phyloP scores from a whole-genome alignment of 1,139 yeast species.

The Suhomyces panamericanus region DNA sequence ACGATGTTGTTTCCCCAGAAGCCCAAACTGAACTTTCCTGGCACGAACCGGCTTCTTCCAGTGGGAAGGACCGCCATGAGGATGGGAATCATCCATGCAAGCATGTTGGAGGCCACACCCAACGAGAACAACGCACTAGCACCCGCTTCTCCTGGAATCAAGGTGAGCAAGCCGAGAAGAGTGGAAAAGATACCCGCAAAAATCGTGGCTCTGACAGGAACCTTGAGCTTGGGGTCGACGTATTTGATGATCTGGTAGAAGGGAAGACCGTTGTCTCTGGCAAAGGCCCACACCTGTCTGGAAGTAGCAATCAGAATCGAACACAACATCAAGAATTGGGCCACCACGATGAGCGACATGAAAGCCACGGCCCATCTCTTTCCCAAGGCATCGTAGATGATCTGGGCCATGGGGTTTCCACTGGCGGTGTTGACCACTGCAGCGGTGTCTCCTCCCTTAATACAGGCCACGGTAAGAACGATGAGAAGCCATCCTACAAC shows the following conservation, averaged over 20 bases:
- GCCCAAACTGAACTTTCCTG: slow-evolving; percentile 38
- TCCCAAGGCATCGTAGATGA: slow-evolving; percentile 65
- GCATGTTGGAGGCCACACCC: slow-evolving; percentile 46
- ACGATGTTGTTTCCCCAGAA: slow-evolving; percentile 24
- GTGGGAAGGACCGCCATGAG: slow-evolving; percentile 42
- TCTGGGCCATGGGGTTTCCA: slow-evolving; percentile 65
- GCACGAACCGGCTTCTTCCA: slow-evolving; percentile 33
- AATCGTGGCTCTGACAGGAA: slow-evolving; percentile 37
- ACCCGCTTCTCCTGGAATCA: slow-evolving; percentile 34
- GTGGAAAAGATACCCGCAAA: slow-evolving; percentile 29
- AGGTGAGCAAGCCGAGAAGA: slow-evolving; percentile 32
- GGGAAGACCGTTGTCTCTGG: slow-evolving; percentile 48
- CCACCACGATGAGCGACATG: slow-evolving; percentile 57
- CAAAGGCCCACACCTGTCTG: slow-evolving; percentile 54
- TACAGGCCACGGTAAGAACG: slow-evolving; percentile 54
- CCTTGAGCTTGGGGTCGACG: slow-evolving; percentile 26
- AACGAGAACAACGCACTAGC: slow-evolving; percentile 51
- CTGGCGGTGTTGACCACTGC: slow-evolving; percentile 39
- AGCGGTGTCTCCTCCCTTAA: slow-evolving; percentile 49
- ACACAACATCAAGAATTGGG: slow-evolving; percentile 68
- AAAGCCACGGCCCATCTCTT: slow-evolving; percentile 69
- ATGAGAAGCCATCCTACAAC: slow-evolving; percentile 59
- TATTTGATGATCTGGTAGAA: slow-evolving; percentile 31
- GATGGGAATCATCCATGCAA: slow-evolving; percentile 45
- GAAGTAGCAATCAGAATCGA: slow-evolving; percentile 52